phyloP scores from a whole-genome alignment of 208 protist species.

The Zelonia costaricensis region DNA sequence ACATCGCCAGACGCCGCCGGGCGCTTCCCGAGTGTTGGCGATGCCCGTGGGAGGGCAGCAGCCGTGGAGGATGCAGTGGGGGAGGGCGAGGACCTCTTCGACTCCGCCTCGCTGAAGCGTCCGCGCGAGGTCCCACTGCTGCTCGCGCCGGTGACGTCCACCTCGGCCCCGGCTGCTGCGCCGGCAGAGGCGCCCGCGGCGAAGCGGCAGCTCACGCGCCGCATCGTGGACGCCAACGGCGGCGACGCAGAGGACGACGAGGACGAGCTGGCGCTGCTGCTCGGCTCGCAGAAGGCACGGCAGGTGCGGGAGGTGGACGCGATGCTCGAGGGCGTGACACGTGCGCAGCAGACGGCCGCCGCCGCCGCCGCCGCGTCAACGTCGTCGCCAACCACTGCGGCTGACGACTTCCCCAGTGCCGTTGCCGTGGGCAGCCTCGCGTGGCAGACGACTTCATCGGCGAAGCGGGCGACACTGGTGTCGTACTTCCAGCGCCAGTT shows the following conservation, averaged over 20 bases:
- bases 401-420: slow-evolving; percentile 3
- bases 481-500: slow-evolving; percentile 71
- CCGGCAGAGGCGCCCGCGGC: not conserved
- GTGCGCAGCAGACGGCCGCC: slow-evolving; percentile 8
- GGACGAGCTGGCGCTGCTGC: slow-evolving; percentile 75
- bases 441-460: slow-evolving; percentile 52
- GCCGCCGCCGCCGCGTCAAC: not conserved
- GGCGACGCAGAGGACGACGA: slow-evolving; percentile 45
- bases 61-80: not conserved
- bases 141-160: not conserved
- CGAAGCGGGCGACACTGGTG: slow-evolving; percentile 29
- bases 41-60: not conserved
- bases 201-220: slow-evolving; percentile 15
- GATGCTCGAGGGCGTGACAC: slow-evolving; percentile 4
- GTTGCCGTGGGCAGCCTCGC: slow-evolving; percentile 41
- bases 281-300: slow-evolving; percentile 58
- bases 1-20: slow-evolving; percentile 5
- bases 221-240: not conserved
- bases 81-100: not conserved
- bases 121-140: slow-evolving; percentile 5
- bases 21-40: too few species aligned
- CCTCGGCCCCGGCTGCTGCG: slow-evolving; percentile 2
- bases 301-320: slow-evolving; percentile 36
- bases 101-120: not conserved
- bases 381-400: not conserved